Conservation (phyloP, 768 basidiomycete species). For the Xerocomellus amylosporus region DNA sequence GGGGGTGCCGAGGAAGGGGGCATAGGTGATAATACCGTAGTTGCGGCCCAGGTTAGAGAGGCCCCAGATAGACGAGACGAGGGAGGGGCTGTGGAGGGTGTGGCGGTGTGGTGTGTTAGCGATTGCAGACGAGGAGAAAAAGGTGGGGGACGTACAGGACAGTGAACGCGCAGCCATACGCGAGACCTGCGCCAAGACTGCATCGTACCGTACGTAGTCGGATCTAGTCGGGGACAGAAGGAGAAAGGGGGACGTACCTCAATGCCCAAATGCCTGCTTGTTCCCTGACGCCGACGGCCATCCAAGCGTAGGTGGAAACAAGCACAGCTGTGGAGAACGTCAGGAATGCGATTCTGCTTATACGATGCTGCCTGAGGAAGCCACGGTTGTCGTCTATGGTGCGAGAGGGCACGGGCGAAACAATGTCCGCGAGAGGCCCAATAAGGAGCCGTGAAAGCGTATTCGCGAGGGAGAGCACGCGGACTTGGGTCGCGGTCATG, state of each 20-base stretch:
- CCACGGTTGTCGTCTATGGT: constrained; percentile 31
- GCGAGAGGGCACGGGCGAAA: constrained; percentile 59
- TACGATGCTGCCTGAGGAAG: constrained; percentile 42
- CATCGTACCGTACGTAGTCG: background rate
- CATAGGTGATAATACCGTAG: constrained; percentile 70
- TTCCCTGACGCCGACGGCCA: constrained; percentile 44
- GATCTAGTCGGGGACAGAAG: background rate
- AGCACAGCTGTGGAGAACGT: constrained; percentile 48
- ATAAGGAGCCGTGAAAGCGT: constrained; percentile 65
- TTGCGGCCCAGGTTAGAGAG: constrained; percentile 68
- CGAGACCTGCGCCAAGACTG: constrained; percentile 64
- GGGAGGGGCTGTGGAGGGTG: constrained; percentile 46
- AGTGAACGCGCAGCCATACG: constrained; percentile 71
- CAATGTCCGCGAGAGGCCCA: constrained; percentile 69
- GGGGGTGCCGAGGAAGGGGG: constrained; percentile 73
- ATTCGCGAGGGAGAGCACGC: constrained; percentile 66
- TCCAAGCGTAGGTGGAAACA: constrained; percentile 53
- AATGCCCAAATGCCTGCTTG: constrained; percentile 64
- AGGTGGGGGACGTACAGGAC: constrained; percentile 48
- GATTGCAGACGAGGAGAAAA: background rate
- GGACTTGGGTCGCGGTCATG: constrained; percentile 63
- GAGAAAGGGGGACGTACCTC: constrained; percentile 43
- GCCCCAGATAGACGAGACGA: constrained; percentile 74
- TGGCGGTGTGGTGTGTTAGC: background rate
- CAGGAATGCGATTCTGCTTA: constrained; percentile 65